A percentile compares a stretch with the other conserved stretches of the same genome.
phyloP scores from a whole-genome alignment of 345 rosid genomes.

The Aquilaria malaccensis region DNA sequence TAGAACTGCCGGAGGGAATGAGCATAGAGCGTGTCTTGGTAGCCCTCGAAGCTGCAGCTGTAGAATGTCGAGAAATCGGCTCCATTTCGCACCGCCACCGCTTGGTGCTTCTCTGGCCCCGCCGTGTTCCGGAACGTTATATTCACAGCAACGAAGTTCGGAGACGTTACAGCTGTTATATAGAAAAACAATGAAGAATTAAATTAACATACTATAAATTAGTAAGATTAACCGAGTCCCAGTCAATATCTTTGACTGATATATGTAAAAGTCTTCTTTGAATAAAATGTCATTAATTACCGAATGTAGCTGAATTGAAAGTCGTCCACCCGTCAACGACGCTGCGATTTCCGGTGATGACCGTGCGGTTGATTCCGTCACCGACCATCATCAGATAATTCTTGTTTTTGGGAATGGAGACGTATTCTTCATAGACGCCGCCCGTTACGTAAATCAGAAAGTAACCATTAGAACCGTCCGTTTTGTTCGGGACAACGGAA shows the following conservation, averaged over 20 bases:
- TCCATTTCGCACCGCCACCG: constrained; percentile 68
- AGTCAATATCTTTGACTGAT: neutral
- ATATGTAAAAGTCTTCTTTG: too few relatives aligned
- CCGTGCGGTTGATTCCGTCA: constrained; percentile 75
- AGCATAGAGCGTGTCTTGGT: constrained; percentile 77
- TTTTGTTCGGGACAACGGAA: constrained; percentile 66
- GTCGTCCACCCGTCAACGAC: constrained; percentile 86
- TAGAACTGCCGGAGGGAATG: constrained; percentile 82
- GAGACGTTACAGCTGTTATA: constrained; percentile 60
- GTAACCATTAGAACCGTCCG: constrained; percentile 45
- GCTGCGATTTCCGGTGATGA: constrained; percentile 78
- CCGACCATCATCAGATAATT: constrained; percentile 78
- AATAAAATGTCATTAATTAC: constrained; percentile 21
- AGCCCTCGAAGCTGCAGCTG: constrained; percentile 79
- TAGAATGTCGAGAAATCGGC: constrained; percentile 77
- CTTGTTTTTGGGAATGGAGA: constrained; percentile 63
- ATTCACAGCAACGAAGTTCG: constrained; percentile 75
- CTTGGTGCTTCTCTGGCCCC: constrained; percentile 78
- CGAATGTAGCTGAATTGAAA: constrained; percentile 83
- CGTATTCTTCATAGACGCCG: constrained; percentile 75
- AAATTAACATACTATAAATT: neutral
- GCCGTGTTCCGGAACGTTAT: constrained; percentile 86
- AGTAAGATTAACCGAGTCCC: neutral
- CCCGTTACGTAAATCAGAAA: constrained; percentile 63
- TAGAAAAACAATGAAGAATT: neutral